Evolutionary conservation across 2,329 filamentous ascomycete genomes (phyloP).

Genomic region (Fusarium sp.): DNA sequence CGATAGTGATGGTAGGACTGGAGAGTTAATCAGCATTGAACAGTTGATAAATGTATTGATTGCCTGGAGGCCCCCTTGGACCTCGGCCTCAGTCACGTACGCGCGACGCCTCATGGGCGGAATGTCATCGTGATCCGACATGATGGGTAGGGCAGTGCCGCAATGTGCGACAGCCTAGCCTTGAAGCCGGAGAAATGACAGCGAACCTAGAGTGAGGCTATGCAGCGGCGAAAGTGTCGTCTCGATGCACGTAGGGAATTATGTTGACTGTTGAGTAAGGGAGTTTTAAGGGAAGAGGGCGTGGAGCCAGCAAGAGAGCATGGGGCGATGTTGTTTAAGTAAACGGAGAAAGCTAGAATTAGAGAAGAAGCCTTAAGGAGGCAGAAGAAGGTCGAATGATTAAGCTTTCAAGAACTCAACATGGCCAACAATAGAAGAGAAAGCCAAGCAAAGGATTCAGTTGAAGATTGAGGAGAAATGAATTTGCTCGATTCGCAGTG

Average conservation of each 20-base stretch:
- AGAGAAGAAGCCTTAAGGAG: conserved; percentile 14
- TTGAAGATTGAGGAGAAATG: conserved; percentile 31
- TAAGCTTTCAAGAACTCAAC: conserved; percentile 10
- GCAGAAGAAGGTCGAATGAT: conserved; percentile 18
- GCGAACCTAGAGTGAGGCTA: conserved; percentile 38
- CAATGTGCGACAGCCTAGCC: conserved; percentile 25
- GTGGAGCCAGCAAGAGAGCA: conserved; percentile 41
- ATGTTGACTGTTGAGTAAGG: conserved; percentile 26
- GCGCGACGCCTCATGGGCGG: conserved; percentile 47
- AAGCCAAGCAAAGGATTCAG: conserved; percentile 21
- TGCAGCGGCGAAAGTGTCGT: conserved; percentile 36
- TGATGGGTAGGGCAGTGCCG: conserved; percentile 32
- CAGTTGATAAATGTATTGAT: conserved; percentile 18
- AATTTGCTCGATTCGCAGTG: conserved; percentile 1
- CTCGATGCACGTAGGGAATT: conserved; percentile 17
- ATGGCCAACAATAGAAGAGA: conserved; percentile 13
- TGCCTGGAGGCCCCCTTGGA: conserved; percentile 28
- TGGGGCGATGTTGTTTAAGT: conserved; percentile 32
- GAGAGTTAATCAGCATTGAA: conserved; percentile 31
- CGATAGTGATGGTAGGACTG: conserved; percentile 68
- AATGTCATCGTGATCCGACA: conserved; percentile 43
- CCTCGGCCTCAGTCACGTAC: conserved; percentile 37
- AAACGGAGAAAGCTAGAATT: conserved; percentile 23
- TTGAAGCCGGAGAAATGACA: conserved; percentile 15
- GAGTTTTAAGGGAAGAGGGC: conserved; percentile 41